Evolutionary conservation across 2,329 filamentous ascomycete species (phyloP).

Genomic region (Penicillium sp.): DNA sequence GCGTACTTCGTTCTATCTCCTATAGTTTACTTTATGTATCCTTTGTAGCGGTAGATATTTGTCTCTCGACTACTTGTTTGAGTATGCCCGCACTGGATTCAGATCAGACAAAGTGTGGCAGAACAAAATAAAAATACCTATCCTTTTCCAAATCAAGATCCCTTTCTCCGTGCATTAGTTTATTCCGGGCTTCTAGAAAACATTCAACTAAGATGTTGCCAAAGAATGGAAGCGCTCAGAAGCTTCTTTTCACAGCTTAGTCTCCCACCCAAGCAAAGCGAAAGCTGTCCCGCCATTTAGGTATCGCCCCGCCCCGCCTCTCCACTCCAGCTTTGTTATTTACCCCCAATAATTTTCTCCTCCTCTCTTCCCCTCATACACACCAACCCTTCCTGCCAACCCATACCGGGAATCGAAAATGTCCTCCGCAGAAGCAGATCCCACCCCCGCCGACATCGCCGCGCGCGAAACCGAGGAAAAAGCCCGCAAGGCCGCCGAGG

Average conservation of each 20-base stretch:
- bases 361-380: neutral
- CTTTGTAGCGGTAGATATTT: neutral
- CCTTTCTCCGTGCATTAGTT: neutral
- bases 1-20: neutral
- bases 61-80: neutral
- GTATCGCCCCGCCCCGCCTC: neutral
- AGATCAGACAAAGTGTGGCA: neutral
- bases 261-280: neutral
- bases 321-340: neutral
- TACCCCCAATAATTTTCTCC: neutral
- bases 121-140: neutral
- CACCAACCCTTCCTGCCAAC: neutral
- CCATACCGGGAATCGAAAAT: constrained; percentile 20
- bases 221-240: neutral
- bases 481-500: constrained; percentile 71
- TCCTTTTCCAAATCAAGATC: too few relatives aligned
- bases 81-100: neutral
- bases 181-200: too few relatives aligned
- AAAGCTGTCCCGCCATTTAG: neutral
- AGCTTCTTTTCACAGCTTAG: neutral
- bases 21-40: neutral
- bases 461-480: constrained; percentile 61
- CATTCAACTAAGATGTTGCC: neutral
- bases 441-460: constrained; percentile 39
- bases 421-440: constrained; percentile 39